These are phyloP conservation scores for Plectosphaerella plurivora DNA, from an alignment of 2,329 filamentous ascomycete species.

Conservation along the genomic window DNA sequence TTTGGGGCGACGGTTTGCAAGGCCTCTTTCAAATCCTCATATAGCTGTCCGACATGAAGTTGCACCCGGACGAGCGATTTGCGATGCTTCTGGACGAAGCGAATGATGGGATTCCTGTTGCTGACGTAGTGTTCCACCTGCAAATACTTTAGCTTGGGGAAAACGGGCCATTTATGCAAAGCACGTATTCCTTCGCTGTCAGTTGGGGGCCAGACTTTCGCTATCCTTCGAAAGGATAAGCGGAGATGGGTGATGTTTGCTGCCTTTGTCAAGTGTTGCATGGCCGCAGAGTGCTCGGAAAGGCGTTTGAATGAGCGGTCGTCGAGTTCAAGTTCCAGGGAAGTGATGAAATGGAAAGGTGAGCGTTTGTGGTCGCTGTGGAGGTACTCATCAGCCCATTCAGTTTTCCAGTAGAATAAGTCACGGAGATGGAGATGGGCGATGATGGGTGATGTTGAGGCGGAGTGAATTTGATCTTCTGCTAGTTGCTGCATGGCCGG, in stretches of 20 bases:
- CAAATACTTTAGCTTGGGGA: neutral
- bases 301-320: neutral
- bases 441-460: no score
- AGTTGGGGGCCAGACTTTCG: neutral
- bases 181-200: neutral
- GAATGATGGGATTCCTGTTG: neutral
- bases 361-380: neutral
- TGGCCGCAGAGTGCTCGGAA: neutral
- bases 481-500: no score
- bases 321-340: neutral
- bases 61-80: neutral
- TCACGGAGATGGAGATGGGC: neutral
- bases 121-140: neutral
- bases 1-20: neutral
- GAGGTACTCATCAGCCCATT: neutral
- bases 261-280: neutral
- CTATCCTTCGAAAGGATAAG: neutral
- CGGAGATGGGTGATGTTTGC: neutral
- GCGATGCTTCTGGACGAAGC: neutral
- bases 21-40: neutral
- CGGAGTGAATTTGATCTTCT: no score
- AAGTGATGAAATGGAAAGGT: neutral
- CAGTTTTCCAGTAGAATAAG: neutral
- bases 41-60: no score
- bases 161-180: neutral